These are phyloP conservation scores for Lignosus rhinocerotis DNA, from an alignment of 1,284 basidiomycete genomes.

Conservation along the genomic window DNA sequence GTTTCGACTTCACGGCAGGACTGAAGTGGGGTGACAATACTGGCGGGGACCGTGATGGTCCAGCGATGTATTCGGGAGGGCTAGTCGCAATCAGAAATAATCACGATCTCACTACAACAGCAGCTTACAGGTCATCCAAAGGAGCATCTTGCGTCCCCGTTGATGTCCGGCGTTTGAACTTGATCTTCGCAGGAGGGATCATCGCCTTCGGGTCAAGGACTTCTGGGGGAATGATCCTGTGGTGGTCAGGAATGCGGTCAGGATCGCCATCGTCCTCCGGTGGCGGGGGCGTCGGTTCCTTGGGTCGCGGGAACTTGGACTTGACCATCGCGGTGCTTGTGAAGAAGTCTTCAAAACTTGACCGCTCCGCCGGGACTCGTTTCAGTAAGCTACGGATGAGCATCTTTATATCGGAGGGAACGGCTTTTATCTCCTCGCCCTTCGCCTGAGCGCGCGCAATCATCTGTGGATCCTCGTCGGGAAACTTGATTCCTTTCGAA, in stretches of 20 bases:
- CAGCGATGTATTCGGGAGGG: slow-evolving; percentile 5
- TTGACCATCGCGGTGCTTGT: slow-evolving; percentile 78
- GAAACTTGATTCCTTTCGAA: slow-evolving; percentile 85
- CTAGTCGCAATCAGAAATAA: background rate
- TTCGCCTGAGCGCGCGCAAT: slow-evolving; percentile 37
- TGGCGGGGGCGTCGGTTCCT: slow-evolving; percentile 27
- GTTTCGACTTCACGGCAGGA: slow-evolving; percentile 25
- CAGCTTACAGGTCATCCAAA: slow-evolving; percentile 12
- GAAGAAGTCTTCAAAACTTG: slow-evolving; percentile 94
- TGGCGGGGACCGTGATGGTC: slow-evolving; percentile 17
- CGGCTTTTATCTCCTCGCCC: slow-evolving; percentile 51
- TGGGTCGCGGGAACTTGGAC: slow-evolving; percentile 64
- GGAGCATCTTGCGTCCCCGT: slow-evolving; percentile 7
- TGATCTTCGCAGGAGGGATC: slow-evolving; percentile 77
- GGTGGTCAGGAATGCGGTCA: slow-evolving; percentile 57
- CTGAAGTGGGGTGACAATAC: slow-evolving; percentile 14
- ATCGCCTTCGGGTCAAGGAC: slow-evolving; percentile 75
- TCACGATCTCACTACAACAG: too few relatives aligned
- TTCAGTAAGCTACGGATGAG: slow-evolving; percentile 86
- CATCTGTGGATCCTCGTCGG: slow-evolving; percentile 74
- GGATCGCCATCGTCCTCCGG: slow-evolving; percentile 34
- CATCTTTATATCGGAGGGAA: slow-evolving; percentile 85
- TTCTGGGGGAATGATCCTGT: slow-evolving; percentile 69
- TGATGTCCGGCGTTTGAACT: slow-evolving; percentile 51
- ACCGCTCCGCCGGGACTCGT: slow-evolving; percentile 82